Conservation (phyloP, 306 rosid species). For the Lablab purpureus region DNA sequence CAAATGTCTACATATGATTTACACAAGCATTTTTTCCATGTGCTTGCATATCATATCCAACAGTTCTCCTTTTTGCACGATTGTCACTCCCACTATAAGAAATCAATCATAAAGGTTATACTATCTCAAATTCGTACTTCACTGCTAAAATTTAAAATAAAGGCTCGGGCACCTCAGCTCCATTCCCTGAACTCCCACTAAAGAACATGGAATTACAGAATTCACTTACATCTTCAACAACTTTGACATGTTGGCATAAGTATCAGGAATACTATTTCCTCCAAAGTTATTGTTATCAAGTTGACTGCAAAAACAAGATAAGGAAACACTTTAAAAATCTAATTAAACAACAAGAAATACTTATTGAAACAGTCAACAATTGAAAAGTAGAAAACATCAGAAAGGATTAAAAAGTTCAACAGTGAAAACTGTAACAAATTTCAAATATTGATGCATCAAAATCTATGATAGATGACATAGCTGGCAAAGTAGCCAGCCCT, state of each 20-base stretch:
- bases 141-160: constrained; percentile 19
- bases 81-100: constrained; percentile 15
- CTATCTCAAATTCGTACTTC: constrained; percentile 25
- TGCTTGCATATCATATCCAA: background rate
- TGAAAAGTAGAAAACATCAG: constrained; percentile 1
- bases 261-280: constrained; percentile 69
- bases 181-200: constrained; percentile 21
- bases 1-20: constrained; percentile 1
- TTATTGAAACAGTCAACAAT: constrained; percentile 11
- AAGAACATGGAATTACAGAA: constrained; percentile 6
- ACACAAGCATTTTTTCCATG: background rate
- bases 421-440: background rate
- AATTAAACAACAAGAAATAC: background rate
- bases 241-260: constrained; percentile 64
- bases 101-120: constrained; percentile 11
- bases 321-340: constrained; percentile 30
- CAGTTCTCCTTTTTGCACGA: constrained; percentile 19
- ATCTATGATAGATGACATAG: constrained; percentile 2
- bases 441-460: background rate
- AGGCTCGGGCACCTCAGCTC: constrained; percentile 22
- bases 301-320: constrained; percentile 71
- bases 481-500: constrained; percentile 7
- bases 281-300: constrained; percentile 88
- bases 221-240: constrained; percentile 81
- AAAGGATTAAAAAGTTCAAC: background rate